Base-by-base conservation (phyloP, 139 green algal genomes). In the Coelastrella sp. region DNA sequence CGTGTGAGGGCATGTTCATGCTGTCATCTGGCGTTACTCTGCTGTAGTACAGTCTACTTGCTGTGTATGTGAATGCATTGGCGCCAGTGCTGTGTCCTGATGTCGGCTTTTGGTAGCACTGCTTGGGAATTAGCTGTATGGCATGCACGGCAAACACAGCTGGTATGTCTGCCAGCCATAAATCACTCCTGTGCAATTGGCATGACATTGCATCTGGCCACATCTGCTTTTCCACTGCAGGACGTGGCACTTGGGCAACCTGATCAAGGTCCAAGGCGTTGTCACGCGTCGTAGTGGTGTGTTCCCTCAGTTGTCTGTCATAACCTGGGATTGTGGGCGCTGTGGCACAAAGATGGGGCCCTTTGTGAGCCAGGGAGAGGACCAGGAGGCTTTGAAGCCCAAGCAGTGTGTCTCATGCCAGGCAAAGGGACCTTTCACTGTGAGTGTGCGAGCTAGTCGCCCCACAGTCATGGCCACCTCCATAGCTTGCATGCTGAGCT, bases 211-310 rank as follows among this genome's bases (percentile, higher is more conserved):
- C 32, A 47, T 47, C 32, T 47, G 32, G 32, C 32, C 32, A 47
- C 32, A 47, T 47, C 32, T 47, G 32, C 32, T 47, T 47, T 47
- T 47, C 32, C 1, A 1, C 32, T 66, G 16, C 83, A 95, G 90
- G 61, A 95, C 94, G 58, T 95, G 94, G 77, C 97, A 99, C 92
- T 93, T 99, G 64, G 97, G 98, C 92, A 92, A 91, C 80, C 94
- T 99, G 79, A 95, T 99, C 47, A 93, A 95, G 19, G 94, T 98
- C 17, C 90, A 91, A 8, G 98, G 98, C 85, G 98, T 99, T 76
- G 97, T 99, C 4, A 99, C 98, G 0, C 94, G 98, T 32, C 96
- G 98, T 86, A 99, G 97, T 4, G 96, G 97, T 57, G 98, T 99
- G 60, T 99, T 99, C 95, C 98, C 98, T 4, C 98, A 99, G 97